Evolutionary conservation across 495 filamentous ascomycete species (phyloP).

Genomic region (Penicillium goetzii): DNA sequence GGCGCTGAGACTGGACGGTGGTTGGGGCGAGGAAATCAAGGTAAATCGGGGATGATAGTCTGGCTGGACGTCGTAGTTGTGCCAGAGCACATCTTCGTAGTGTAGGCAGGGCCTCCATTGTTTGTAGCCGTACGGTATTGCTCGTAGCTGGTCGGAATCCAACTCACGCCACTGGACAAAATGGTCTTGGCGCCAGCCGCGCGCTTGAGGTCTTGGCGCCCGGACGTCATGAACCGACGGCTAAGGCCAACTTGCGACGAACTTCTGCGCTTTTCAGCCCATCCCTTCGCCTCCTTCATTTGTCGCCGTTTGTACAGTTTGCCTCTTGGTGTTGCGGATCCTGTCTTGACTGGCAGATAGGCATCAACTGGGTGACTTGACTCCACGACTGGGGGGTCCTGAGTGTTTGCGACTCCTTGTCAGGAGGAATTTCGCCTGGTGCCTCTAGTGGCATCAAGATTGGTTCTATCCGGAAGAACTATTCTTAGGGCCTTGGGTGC

Average conservation of each 20-base stretch:
- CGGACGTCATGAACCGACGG: conserved; percentile 34
- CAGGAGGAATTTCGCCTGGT: conserved; percentile 13
- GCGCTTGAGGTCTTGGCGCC: conserved; percentile 34
- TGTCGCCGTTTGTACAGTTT: conserved; percentile 19
- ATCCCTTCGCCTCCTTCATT: conserved; percentile 2
- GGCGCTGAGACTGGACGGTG: conserved; percentile 28
- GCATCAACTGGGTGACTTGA: conserved; percentile 5
- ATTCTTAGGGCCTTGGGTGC: not conserved
- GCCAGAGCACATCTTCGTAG: conserved; percentile 28
- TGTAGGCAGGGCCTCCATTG: conserved; percentile 25
- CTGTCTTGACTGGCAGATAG: conserved; percentile 2
- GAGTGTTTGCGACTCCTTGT: conserved; percentile 25
- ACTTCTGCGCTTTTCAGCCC: conserved; percentile 11
- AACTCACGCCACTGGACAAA: conserved; percentile 4
- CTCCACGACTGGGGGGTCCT: not conserved
- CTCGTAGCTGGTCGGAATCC: not conserved
- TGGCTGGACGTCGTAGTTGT: conserved; percentile 20
- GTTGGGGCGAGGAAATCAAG: conserved; percentile 52
- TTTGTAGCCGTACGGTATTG: conserved; percentile 6
- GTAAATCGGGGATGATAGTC: conserved; percentile 30
- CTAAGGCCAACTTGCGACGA: conserved; percentile 34
- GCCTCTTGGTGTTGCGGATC: not conserved
- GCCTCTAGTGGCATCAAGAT: not conserved
- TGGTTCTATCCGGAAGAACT: not conserved
- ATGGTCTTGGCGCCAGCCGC: conserved; percentile 26